Conservation (phyloP, 257 asterid genomes). For the Asclepias syriaca region DNA sequence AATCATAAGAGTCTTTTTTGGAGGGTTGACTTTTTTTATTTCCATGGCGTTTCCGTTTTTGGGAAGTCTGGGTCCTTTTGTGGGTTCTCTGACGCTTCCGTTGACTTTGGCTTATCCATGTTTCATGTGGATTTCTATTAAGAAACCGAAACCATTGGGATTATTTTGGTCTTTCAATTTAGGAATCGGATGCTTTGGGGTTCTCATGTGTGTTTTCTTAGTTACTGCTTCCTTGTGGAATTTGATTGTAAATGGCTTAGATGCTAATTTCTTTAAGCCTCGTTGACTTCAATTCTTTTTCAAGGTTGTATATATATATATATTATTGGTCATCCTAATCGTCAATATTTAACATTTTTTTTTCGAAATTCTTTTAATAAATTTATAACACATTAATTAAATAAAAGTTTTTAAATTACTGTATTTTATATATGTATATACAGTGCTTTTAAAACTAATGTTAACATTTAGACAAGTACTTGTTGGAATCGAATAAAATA, state of each 20-base stretch:
- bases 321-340: too few species aligned
- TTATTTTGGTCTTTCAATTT: constrained; percentile 45
- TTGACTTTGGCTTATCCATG: constrained; percentile 61
- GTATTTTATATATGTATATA: too few species aligned
- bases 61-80: constrained; percentile 39
- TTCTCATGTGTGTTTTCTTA: constrained; percentile 24
- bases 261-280: constrained; percentile 73
- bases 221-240: constrained; percentile 45
- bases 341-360: too few species aligned
- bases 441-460: too few species aligned
- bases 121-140: constrained; percentile 62
- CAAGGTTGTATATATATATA: too few species aligned
- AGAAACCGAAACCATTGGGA: constrained; percentile 34
- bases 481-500: too few species aligned
- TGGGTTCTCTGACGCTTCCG: constrained; percentile 54
- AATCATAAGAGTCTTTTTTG: constrained; percentile 39
- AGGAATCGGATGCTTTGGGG: constrained; percentile 44
- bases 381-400: too few species aligned
- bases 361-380: too few species aligned
- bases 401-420: too few species aligned
- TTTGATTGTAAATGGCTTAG: constrained; percentile 34
- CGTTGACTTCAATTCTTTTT: not conserved
- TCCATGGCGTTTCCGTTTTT: constrained; percentile 62
- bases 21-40: constrained; percentile 48
- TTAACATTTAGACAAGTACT: too few species aligned